A percentile compares a stretch with the other conserved stretches of the same genome.
Conservation (phyloP, 2,329 filamentous ascomycete species). For the Nothophaeocryptopus gaeumannii region DNA sequence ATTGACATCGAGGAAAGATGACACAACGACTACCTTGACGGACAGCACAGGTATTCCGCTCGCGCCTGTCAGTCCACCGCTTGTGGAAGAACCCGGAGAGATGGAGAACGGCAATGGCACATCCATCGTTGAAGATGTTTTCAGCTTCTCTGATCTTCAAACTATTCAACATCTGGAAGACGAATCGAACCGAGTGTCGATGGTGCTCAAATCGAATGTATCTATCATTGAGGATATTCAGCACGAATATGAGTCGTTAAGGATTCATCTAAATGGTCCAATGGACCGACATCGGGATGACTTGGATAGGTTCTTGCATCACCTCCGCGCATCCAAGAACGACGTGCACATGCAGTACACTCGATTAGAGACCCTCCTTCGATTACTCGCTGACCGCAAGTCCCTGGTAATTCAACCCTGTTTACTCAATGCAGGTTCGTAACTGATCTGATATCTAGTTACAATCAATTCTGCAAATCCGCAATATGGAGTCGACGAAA, state of each 20-base stretch:
- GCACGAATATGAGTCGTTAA: background rate
- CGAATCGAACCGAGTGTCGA: constrained; percentile 36
- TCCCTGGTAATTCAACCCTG: constrained; percentile 14
- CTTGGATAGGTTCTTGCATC: background rate
- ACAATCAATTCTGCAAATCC: background rate
- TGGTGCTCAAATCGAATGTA: constrained; percentile 35
- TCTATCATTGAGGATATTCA: constrained; percentile 28
- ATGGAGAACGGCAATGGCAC: no score
- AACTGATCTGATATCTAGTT: background rate
- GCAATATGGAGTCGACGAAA: background rate
- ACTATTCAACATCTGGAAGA: constrained; percentile 38
- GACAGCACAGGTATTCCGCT: no score
- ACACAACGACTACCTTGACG: background rate
- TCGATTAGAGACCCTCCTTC: constrained; percentile 2
- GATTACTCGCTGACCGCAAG: constrained; percentile 8
- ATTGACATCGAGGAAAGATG: background rate
- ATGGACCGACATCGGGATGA: background rate
- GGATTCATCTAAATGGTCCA: no score
- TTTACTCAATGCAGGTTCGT: constrained; percentile 2
- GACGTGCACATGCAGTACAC: constrained; percentile 10
- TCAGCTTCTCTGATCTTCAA: constrained; percentile 35
- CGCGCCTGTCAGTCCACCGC: no score
- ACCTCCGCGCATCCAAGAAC: background rate
- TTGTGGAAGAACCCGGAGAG: no score
- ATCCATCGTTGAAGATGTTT: no score